phyloP scores from a whole-genome alignment of 176 grass and related monocot genomes.

The Cocos nucifera region DNA sequence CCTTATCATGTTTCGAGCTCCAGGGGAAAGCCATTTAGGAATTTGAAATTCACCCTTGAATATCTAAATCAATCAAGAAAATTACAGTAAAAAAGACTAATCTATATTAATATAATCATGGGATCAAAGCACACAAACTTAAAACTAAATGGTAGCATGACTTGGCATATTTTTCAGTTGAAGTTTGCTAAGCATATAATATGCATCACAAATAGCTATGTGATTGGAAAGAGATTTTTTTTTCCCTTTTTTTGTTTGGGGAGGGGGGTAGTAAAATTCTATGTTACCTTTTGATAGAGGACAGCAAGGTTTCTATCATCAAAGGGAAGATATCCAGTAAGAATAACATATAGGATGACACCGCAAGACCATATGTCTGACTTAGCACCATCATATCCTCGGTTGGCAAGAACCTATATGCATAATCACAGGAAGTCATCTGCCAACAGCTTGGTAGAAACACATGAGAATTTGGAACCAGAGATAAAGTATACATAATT shows the following conservation, averaged over 20 bases:
- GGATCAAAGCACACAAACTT: no score
- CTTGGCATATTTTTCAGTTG: no score
- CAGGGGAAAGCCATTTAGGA: constrained; percentile 44
- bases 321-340: constrained; percentile 69
- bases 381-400: constrained; percentile 67
- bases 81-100: neutral
- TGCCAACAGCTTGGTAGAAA: no score
- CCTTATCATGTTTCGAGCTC: constrained; percentile 43
- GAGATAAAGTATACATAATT: neutral
- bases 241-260: no score
- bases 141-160: no score
- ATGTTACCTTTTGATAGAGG: constrained; percentile 80
- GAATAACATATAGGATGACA: constrained; percentile 76
- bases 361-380: constrained; percentile 95
- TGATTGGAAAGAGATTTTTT: no score
- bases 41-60: constrained; percentile 57
- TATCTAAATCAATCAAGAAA: constrained; percentile 41
- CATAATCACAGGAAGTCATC: no score
- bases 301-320: constrained; percentile 82
- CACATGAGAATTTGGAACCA: no score
- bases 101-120: no score
- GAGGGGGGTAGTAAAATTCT: neutral
- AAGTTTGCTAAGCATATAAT: no score
- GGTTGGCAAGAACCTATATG: constrained; percentile 60
- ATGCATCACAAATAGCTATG: no score